A percentile compares a stretch with the other conserved stretches of the same genome.
Conservation (phyloP, 192 early-diverging fungal species). For the Entomortierella lignicola region DNA sequence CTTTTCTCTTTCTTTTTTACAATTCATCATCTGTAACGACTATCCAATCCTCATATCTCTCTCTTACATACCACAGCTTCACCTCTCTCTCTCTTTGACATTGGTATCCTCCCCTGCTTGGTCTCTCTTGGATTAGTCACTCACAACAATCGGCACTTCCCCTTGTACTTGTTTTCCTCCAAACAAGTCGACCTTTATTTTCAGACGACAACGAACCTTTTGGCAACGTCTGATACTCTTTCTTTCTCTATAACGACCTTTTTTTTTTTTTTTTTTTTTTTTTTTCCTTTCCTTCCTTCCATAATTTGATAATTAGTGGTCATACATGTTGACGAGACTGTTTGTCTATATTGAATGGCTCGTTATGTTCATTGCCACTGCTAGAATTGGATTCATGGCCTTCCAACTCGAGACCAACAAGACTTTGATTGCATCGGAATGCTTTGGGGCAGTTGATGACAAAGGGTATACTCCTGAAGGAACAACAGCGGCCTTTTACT, state of each 20-base stretch:
- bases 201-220: no score
- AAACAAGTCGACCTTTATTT: not conserved
- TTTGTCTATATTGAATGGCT: conserved; percentile 44
- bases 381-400: conserved; percentile 46
- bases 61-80: not conserved
- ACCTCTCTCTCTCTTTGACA: not conserved
- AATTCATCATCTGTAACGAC: not conserved
- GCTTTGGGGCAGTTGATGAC: conserved; percentile 45
- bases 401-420: conserved; percentile 43
- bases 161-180: not conserved
- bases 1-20: not conserved
- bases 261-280: conserved; percentile 5
- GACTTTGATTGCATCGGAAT: conserved; percentile 25
- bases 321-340: conserved; percentile 53
- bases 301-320: conserved; percentile 33
- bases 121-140: not conserved
- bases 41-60: not conserved
- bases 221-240: no score
- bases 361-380: conserved; percentile 29
- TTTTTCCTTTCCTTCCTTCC: not conserved
- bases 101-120: no score
- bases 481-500: conserved; percentile 45
- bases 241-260: not conserved
- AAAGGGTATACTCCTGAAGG: conserved; percentile 44
- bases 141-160: not conserved